These are phyloP conservation scores for Paecilomyces variotii DNA, from an alignment of 2,329 filamentous ascomycete genomes.

Conservation along the genomic window DNA sequence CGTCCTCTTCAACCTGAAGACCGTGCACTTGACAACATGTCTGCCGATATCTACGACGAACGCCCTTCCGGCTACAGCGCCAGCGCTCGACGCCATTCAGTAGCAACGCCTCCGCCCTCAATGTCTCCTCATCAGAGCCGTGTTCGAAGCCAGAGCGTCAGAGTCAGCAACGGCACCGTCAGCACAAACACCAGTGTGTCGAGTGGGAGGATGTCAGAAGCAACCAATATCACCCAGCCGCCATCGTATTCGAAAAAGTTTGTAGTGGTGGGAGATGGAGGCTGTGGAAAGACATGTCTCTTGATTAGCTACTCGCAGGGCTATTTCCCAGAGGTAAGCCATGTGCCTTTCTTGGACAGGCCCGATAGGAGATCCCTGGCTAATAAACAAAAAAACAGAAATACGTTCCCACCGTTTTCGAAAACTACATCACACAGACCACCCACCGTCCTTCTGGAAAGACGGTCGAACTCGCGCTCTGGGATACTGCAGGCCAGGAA, in stretches of 20 bases:
- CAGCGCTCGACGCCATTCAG: constrained; percentile 45
- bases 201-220: constrained; percentile 64
- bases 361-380: not conserved
- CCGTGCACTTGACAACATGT: constrained; percentile 13
- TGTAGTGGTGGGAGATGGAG: constrained; percentile 94
- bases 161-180: constrained; percentile 82
- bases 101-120: constrained; percentile 33
- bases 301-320: constrained; percentile 98
- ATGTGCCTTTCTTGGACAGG: not conserved
- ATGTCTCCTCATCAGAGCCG: constrained; percentile 39
- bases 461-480: constrained; percentile 90
- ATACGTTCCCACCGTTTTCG: constrained; percentile 99
- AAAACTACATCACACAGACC: constrained; percentile 99
- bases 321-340: constrained; percentile 89
- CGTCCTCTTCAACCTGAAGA: constrained; percentile 5
- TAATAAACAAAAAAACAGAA: constrained; percentile 52
- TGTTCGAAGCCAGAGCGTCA: constrained; percentile 47
- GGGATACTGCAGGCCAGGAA: constrained; percentile 98
- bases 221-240: constrained; percentile 80
- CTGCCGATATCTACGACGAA: constrained; percentile 41
- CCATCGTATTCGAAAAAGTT: constrained; percentile 98
- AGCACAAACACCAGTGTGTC: constrained; percentile 74
- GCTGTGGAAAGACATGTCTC: constrained; percentile 96
- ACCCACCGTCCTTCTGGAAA: constrained; percentile 81
- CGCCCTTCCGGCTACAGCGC: not conserved